Evolutionary conservation across 139 green algal genomes (phyloP), one percentile per base, ranked within the genome.

Genomic region (Pycnococcus provasolii): DNA sequence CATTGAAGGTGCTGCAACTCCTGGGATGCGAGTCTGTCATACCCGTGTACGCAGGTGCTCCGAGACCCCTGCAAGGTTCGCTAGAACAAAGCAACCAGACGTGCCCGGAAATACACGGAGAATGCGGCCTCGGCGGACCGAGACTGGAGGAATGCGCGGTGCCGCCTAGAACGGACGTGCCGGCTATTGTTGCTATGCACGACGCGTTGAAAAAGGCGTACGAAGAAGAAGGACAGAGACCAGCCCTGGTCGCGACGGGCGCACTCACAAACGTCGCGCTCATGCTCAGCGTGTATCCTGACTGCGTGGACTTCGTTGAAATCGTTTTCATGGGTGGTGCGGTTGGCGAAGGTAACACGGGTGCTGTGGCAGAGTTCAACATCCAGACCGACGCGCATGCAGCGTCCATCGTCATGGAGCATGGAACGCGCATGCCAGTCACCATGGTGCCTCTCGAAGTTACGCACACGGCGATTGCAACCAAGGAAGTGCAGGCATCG

Each of bases 381-480:
- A 80, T 80, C 6, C 79, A 87, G 77, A 84, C 61, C 0, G 88
- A 96, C 63, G 90, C 90, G 37, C 86, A 96, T 61, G 90, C 90
- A 9, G 89, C 88, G 0, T 81, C 84, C 13, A 71, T 91, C 0
- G 89, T 98, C 37, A 90, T 97, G 50, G 73, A 94, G 57, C 74
- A 62, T 4, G 61, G 61, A 45, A 4, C 46, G 4, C 84, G 84
- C 0, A 78, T 83, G 39, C 72, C 58, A 0, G 68, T 97, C 3
- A 86, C 82, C 7, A 96, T 98, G 90, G 79, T 97, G 43, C 92
- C 92, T 0, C 69, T 97, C 5, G 92, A 98, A 78, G 87, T 96
- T 3, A 94, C 91, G 0, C 90, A 97, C 74, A 95, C 86, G 1
- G 90, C 88, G 1, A 73, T 97, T 15, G 86, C 81, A 7, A 93